phyloP scores from a whole-genome alignment of 441 rosid species.

The Iberis amara region DNA sequence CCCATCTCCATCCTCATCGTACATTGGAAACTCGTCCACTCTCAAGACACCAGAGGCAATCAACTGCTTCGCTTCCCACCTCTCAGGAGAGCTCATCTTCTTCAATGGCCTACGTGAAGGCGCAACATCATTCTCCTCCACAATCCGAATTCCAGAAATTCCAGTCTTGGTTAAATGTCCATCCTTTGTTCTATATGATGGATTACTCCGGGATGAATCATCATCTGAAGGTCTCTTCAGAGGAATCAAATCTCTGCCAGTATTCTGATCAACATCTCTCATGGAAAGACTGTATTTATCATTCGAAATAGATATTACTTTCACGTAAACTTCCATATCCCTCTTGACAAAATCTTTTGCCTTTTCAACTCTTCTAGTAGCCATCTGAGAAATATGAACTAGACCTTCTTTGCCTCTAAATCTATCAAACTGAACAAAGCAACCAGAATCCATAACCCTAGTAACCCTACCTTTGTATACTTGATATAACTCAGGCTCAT shows the following conservation, averaged over 20 bases:
- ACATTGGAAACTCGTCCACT: conserved; percentile 56
- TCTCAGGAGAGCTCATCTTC: conserved; percentile 88
- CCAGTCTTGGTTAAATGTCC: conserved; percentile 50
- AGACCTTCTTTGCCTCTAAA: conserved; percentile 74
- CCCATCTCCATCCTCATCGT: conserved; percentile 81
- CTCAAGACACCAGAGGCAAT: conserved; percentile 74
- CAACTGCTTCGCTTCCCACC: conserved; percentile 84
- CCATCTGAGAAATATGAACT: conserved; percentile 79
- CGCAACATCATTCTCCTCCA: conserved; percentile 47
- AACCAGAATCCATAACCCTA: conserved; percentile 69
- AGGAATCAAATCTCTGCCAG: conserved; percentile 72
- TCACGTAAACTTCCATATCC: conserved; percentile 66
- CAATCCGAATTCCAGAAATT: conserved; percentile 61
- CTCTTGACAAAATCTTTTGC: conserved; percentile 64
- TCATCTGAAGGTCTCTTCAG: conserved; percentile 48
- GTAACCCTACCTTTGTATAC: conserved; percentile 77
- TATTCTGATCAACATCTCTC: conserved; percentile 80
- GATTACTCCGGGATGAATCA: conserved; percentile 52
- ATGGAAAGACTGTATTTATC: conserved; percentile 59
- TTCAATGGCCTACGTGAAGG: conserved; percentile 66
- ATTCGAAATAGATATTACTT: conserved; percentile 59
- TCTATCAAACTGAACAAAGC: conserved; percentile 64
- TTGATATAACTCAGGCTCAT: conserved; percentile 69
- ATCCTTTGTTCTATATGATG: conserved; percentile 47
- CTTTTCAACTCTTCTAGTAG: conserved; percentile 54